phyloP scores from a whole-genome alignment of 176 grass and related monocot species.

The Carex littledalei region DNA sequence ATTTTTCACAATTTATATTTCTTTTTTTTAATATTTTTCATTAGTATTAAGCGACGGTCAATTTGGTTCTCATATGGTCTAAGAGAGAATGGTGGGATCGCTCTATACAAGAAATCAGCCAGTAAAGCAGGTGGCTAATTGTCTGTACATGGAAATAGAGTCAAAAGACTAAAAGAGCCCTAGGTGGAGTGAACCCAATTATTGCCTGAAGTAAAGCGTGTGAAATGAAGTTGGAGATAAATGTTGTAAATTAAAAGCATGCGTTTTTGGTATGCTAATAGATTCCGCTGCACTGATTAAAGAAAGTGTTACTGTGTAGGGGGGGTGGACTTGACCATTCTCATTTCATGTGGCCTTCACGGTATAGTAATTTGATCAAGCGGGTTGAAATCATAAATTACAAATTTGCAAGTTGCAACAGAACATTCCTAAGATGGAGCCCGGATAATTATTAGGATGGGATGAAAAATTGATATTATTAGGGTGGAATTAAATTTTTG shows the following conservation, averaged over 20 bases:
- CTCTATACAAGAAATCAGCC: neutral
- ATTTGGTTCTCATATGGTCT: neutral
- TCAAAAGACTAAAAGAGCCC: neutral
- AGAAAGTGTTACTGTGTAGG: neutral
- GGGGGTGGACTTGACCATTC: neutral
- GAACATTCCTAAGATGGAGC: no score
- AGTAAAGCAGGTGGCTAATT: neutral
- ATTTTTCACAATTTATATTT: no score
- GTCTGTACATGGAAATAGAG: neutral
- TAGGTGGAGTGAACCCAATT: slow-evolving; percentile 23
- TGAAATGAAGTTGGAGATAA: slow-evolving; percentile 7
- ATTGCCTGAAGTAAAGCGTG: slow-evolving; percentile 20
- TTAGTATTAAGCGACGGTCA: neutral
- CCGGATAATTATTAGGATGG: no score
- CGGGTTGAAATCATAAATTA: neutral
- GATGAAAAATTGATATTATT: no score
- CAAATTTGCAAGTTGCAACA: no score
- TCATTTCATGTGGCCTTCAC: neutral
- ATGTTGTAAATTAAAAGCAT: slow-evolving; percentile 1
- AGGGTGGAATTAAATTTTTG: no score
- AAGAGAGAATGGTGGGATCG: neutral
- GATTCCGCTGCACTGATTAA: neutral
- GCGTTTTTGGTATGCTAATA: slow-evolving; percentile 11
- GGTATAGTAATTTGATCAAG: neutral
- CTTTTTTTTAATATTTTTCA: neutral